Evolutionary conservation across 73 alveolate species (phyloP), one percentile per base, ranked within the genome.

Genomic region (Paraurostyla sp.): DNA sequence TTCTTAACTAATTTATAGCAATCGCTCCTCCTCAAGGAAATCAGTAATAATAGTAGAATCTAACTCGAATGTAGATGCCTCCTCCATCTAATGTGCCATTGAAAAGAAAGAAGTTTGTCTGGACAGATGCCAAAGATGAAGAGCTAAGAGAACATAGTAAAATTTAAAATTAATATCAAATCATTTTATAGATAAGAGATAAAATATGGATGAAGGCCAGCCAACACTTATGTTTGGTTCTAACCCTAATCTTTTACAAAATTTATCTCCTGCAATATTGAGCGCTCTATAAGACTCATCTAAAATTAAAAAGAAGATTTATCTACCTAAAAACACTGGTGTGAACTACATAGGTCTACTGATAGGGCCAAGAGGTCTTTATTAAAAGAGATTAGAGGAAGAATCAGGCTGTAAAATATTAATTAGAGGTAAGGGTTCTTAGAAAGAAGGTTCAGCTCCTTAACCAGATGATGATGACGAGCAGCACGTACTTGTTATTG

Each of bases 391-490:
- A 56, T 91, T 97, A 35, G 99, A 97, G 73, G 98, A 94, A 60
- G 98, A 96, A 76, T 90, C 98, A 57, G 97, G 98, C 46, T 95
- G 98, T 51, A 97, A 97, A 88, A 97, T 97, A 32, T 87, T 97
- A 62, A 93, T 94, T 40, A 91, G 99, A 87, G 99, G 99, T 0
- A 96, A 92, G 89, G 99, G 99, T 20, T 96, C 99, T 7, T 93
- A 97, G 81, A 97, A 97, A 88, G 97, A 94, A 51, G 99, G 98
- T 45, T 93, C 95, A 88, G 98, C 99, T 42, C 98, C 98, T 62
- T 91, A 95, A 75, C 99, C 99, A 27, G 99, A 97, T 83, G 99
- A 97, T 83, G 96, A 96, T 57, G 99, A 97, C 83, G 99, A 97
- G 71, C 95, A 96, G 62, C 99, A 97, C 88, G 99, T 97, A 0